Evolutionary conservation across 192 early-diverging fungal species (phyloP), one percentile per base, ranked within the genome.

Genomic region (Spizellomyces punctatus): DNA sequence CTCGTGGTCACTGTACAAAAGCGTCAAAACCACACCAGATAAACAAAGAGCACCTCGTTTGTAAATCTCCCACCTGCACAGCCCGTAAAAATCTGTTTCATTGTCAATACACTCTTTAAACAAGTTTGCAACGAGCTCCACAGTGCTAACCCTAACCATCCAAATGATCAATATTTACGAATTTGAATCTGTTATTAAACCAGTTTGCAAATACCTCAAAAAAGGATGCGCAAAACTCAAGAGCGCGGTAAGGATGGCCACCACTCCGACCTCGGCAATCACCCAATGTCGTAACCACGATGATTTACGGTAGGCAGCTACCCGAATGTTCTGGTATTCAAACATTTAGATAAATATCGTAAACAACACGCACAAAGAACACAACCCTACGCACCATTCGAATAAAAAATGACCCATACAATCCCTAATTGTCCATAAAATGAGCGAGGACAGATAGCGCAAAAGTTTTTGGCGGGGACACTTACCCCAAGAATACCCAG

Each of bases 401-500:
- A 62, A 88, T 88, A 70, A 88, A 86, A 8, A 82, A 72, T 0
- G 80, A 44, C 1, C 86, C 86, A 49, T 75, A 77, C 2, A 88
- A 46, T 5, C 85, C 87, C 65, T 75, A 47, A 8, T 50, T 50
- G n/a, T 6, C 36, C 10, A 67, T 8, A 6, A 14, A 6, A 61
- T 19, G 10, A 61, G 59, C 4, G 19, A 61, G 1, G 1, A 12
- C 2, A 61, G 14, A 61, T 41, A 2, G 16, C 52, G 41, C 1
- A 10, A 61, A 2, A 14, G 59, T 19, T 2, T 27, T 19, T 19
- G 0, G 50, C 50, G 14, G 12, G 50, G n/a, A 8, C 6, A 72
- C 85, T 67, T 86, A 90, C 42, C 42, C 98, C 98, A 41, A 98
- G 76, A 2, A 94, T 46, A 1, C 90, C 82, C 42, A 96, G 90